These are phyloP conservation scores for Xylaria hypoxylon DNA, from an alignment of 2,329 filamentous ascomycete genomes.

Conservation along the genomic window DNA sequence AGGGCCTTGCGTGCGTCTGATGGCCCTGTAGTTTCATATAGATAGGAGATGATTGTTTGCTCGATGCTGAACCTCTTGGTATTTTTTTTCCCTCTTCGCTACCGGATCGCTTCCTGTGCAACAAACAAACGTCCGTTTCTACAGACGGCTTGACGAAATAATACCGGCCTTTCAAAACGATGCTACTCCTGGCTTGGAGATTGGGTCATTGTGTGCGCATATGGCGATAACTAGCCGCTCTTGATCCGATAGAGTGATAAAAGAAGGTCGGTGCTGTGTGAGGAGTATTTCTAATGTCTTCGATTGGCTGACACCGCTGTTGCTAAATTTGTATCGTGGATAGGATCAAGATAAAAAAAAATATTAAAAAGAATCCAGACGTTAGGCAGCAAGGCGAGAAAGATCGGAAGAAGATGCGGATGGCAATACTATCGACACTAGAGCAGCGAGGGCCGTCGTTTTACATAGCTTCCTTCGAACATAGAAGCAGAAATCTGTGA, in stretches of 20 bases:
- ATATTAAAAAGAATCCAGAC: not conserved
- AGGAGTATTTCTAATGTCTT: slow-evolving; percentile 3
- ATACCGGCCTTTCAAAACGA: slow-evolving; percentile 9
- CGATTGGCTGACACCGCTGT: not conserved
- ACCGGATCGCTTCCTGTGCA: not conserved
- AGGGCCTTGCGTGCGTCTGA: not conserved
- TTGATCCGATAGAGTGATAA: not conserved
- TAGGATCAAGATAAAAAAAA: slow-evolving; percentile 7
- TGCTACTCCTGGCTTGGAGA: not conserved
- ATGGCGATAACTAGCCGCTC: slow-evolving; percentile 8
- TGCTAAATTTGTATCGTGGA: not conserved
- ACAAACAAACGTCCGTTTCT: not conserved
- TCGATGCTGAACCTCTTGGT: not conserved
- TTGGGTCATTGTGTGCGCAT: slow-evolving; percentile 23
- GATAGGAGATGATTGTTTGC: not conserved
- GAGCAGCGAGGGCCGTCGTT: slow-evolving; percentile 11
- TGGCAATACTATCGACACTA: not conserved
- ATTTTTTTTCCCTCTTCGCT: not conserved
- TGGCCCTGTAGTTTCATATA: not conserved
- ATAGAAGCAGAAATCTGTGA: slow-evolving; percentile 7
- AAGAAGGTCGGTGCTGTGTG: not conserved
- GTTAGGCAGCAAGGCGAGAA: slow-evolving; percentile 14
- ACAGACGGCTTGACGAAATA: not conserved
- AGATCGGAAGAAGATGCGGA: not conserved
- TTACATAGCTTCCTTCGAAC: slow-evolving; percentile 4